phyloP scores from a whole-genome alignment of 139 green algal species.

The Haematococcus sp. region DNA sequence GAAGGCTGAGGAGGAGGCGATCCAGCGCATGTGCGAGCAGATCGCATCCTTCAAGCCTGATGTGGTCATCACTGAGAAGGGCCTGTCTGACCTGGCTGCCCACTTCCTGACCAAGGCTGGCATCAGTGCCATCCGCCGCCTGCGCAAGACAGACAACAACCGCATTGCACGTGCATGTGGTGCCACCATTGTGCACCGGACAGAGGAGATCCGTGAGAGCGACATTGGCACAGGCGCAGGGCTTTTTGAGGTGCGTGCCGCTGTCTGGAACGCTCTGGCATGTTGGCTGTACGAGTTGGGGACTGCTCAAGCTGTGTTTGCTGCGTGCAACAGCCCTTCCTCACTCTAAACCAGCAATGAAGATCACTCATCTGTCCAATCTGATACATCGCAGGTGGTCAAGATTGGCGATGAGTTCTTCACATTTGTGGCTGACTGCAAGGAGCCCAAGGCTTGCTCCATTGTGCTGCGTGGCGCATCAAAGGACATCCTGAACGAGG shows the following conservation, averaged over 20 bases:
- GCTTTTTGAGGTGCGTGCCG: slow-evolving; percentile 86
- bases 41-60: slow-evolving; percentile 95
- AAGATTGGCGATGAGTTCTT: slow-evolving; percentile 99
- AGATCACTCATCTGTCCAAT: too few species aligned
- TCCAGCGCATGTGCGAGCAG: slow-evolving; percentile 71
- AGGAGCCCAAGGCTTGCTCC: slow-evolving; percentile 94
- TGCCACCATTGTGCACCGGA: slow-evolving; percentile 92
- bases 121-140: slow-evolving; percentile 92
- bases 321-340: too few species aligned
- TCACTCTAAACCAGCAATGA: too few species aligned
- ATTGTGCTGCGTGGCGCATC: slow-evolving; percentile 84
- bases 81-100: slow-evolving; percentile 89
- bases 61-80: slow-evolving; percentile 97
- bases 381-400: slow-evolving; percentile 20
- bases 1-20: slow-evolving; percentile 96
- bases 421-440: slow-evolving; percentile 97
- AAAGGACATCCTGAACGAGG: slow-evolving; percentile 96
- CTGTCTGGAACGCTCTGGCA: neutral
- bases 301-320: too few species aligned
- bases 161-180: slow-evolving; percentile 88
- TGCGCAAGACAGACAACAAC: slow-evolving; percentile 99
- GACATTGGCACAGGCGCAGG: slow-evolving; percentile 93
- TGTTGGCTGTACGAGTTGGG: too few species aligned
- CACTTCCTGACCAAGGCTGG: slow-evolving; percentile 91
- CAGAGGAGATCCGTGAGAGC: slow-evolving; percentile 84